Percentiles rank a stretch among this genome's conserved stretches.
Evolutionary conservation across 192 early-diverging fungal species (phyloP).

Genomic region (Backusella circina): DNA sequence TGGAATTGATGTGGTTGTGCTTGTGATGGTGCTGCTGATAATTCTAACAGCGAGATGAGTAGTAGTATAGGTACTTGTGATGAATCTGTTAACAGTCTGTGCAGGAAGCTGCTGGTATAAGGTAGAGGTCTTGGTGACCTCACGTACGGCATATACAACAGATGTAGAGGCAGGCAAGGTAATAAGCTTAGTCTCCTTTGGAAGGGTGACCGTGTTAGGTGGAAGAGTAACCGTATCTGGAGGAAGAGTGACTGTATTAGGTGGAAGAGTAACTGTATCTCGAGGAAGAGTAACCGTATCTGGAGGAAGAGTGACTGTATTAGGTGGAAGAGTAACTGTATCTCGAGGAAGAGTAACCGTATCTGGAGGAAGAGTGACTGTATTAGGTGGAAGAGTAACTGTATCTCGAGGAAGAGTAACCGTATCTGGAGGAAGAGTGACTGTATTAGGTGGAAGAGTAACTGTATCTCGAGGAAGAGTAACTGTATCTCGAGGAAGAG

Average conservation of each 20-base stretch:
- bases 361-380: not conserved
- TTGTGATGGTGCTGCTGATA: not conserved
- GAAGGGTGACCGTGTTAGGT: not conserved
- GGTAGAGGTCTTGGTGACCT: not conserved
- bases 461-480: not conserved
- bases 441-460: not conserved
- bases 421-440: not conserved
- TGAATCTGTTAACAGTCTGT: not conserved
- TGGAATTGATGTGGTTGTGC: not conserved
- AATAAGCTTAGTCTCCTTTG: not conserved
- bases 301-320: not conserved
- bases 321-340: not conserved
- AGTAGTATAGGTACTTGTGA: not conserved
- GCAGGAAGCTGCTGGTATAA: not conserved
- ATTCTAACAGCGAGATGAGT: not conserved
- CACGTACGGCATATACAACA: not conserved
- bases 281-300: not conserved
- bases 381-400: not conserved
- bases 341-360: not conserved
- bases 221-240: not conserved
- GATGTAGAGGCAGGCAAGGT: not conserved
- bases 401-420: not conserved
- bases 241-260: no score
- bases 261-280: not conserved
- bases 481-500: not conserved